Base-by-base conservation (phyloP, 805 yeast species). In the Saccharomyces paradoxus region DNA sequence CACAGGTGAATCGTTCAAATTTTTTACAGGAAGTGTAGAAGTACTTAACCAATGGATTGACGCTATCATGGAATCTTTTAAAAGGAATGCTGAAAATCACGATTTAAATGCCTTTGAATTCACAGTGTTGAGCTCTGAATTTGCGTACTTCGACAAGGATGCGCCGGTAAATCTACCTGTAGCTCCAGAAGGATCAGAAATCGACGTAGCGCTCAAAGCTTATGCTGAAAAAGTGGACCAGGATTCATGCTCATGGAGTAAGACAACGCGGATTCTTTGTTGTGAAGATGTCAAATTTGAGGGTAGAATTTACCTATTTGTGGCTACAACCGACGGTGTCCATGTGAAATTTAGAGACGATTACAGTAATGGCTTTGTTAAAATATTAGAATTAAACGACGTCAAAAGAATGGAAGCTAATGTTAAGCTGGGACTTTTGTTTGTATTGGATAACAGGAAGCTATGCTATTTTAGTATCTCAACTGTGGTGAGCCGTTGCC, bases 271-370 rank as follows among this genome's bases (percentile, higher is more conserved):
- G 57, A 71, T 79, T 2, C 68, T 74, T 31, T 77, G 82, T 53
- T 71, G 80, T 2, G 71, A 75, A 0, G 63, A 75, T 26, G 79
- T 87, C 56, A 66, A 63, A 13, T 77, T 73, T 60, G 75, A 77
- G 29, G 77, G 75, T 3, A 73, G 74, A 24, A 70, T 63, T 10
- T 84, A 77, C 56, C 67, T 75, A 46, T 66, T 87, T 2, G 64
- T 85, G 22, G 96, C 94, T 1, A 73, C 86, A 2, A 76, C 76
- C 1, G 70, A 74, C 52, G 96, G 96, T 0, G 69, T 89, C 1
- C 86, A 78, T 60, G 68, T 87, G 58, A 67, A 77, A 10, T 24
- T 49, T 30, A 60, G 60, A 8, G 59, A 55, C 21, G 61, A 51
- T 1, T 49, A 21, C 3, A 56, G 55, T 12, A 44, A 47, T 29